These are phyloP conservation scores for Skeletonema marinoi DNA, from an alignment of 108 stramenopile genomes.

Conservation along the genomic window DNA sequence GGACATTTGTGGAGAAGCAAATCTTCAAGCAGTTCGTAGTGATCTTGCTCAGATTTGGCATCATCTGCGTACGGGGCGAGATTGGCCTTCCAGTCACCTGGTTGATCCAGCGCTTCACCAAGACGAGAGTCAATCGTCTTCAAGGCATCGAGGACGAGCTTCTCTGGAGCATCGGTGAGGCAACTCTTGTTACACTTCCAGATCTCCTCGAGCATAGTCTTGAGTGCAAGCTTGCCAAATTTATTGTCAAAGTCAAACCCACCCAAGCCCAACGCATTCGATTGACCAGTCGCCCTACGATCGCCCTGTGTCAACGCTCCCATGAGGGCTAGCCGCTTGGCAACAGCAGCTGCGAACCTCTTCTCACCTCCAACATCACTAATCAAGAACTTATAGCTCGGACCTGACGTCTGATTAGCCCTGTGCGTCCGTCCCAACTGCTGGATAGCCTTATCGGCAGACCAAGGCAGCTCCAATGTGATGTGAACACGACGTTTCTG, in stretches of 20 bases:
- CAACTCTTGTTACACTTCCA: slow-evolving; percentile 3
- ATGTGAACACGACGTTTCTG: slow-evolving; percentile 66
- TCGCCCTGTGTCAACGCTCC: slow-evolving; percentile 78
- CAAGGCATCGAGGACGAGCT: slow-evolving; percentile 3
- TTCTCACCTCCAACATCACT: slow-evolving; percentile 70
- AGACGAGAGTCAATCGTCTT: neutral
- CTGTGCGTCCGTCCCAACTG: slow-evolving; percentile 79
- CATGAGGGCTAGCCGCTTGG: slow-evolving; percentile 57
- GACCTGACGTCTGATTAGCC: slow-evolving; percentile 58
- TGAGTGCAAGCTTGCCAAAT: slow-evolving; percentile 32
- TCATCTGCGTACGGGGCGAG: neutral
- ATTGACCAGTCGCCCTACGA: slow-evolving; percentile 47
- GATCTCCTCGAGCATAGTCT: slow-evolving; percentile 2
- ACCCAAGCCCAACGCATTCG: slow-evolving; percentile 41
- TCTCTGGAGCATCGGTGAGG: neutral
- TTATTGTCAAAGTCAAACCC: slow-evolving; percentile 47
- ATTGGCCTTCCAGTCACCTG: neutral
- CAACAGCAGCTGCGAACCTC: slow-evolving; percentile 77
- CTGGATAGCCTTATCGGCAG: slow-evolving; percentile 77
- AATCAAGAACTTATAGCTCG: slow-evolving; percentile 56
- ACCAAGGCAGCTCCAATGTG: slow-evolving; percentile 83
- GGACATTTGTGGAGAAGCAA: neutral
- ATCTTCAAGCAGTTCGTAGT: slow-evolving; percentile 13
- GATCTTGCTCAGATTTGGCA: neutral
- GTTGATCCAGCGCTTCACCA: neutral